A percentile compares a stretch with the other conserved stretches of the same genome.
Evolutionary conservation across 805 yeast genomes (phyloP).

Genomic region (Candida alai): DNA sequence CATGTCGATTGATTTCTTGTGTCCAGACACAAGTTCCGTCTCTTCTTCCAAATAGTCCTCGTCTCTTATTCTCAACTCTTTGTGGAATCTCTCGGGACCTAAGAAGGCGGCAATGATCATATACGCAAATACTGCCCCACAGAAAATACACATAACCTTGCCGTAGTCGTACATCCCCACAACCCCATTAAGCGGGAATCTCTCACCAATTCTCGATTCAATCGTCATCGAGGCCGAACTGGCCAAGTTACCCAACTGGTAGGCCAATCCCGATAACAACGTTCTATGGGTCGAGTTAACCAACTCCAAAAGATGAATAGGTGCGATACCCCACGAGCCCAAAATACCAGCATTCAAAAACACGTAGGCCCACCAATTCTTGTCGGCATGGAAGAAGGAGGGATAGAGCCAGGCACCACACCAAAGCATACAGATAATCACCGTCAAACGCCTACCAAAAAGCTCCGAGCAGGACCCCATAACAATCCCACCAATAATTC

Average conservation of each 20-base stretch:
- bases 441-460: conserved; percentile 33
- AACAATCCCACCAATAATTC: conserved; percentile 35
- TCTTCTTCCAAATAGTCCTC: conserved; percentile 5
- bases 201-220: conserved; percentile 57
- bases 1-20: too few relatives aligned
- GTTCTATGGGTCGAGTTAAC: conserved; percentile 61
- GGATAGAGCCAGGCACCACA: conserved; percentile 41
- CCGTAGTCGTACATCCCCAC: conserved; percentile 43
- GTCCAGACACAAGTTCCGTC: background rate
- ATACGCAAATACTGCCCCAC: conserved; percentile 59
- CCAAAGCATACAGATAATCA: conserved; percentile 26
- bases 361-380: conserved; percentile 31
- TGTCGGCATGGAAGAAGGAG: conserved; percentile 25
- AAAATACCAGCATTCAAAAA: conserved; percentile 61
- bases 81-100: conserved; percentile 54
- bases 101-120: conserved; percentile 45
- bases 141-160: conserved; percentile 60
- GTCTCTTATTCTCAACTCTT: conserved; percentile 4
- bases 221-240: conserved; percentile 68
- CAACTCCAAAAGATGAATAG: conserved; percentile 58
- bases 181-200: conserved; percentile 31
- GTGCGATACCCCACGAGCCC: conserved; percentile 69
- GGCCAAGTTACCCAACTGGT: conserved; percentile 66
- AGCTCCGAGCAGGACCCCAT: conserved; percentile 44
- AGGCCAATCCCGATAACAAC: conserved; percentile 58